Evolutionary conservation across 225 moss, liverwort and hornwort species (phyloP), one percentile per base, ranked within the genome.

Genomic region (Sphagnum contortum): DNA sequence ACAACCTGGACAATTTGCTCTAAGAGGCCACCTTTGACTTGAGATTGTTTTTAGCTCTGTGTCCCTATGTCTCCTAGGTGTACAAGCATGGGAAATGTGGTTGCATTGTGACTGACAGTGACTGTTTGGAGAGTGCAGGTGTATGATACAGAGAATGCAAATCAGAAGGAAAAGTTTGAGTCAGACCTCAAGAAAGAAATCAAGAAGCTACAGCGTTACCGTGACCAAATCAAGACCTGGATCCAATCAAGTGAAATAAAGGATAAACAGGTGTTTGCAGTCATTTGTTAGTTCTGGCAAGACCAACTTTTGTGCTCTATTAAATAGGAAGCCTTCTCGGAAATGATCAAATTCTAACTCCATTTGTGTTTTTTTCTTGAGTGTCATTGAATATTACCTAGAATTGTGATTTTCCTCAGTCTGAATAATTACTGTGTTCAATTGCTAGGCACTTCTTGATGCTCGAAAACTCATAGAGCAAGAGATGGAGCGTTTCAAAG

Each of bases 191-290:
- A 95, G 78, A 95, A 95, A 68, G 94, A 95, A 71, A 95, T 95
- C 61, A 95, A 95, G 80, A 95, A 95, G 77, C 75, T 95, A 47
- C 94, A 95, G 63, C 85, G 94, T 55, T 95, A 92, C 80, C 87
- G 94, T 69, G 94, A 95, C 64, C 94, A 95, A 76, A 95, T 95
- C 63, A 95, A 95, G 89, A 90, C 91, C 81, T 95, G 94, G 94
- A 95, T 95, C 61, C 94, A 95, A 79, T 92, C 92, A 47, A 91
- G 92, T 75, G 94, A 95, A 70, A 91, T 95, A 71, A 95, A 95
- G 70, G 94, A 95, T 75, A 95, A 95, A 66, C 91, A 95, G 92
- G 94, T 95, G 44, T 13, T 57, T 44, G 12, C 49, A 4, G 49
- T 29, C 29, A 29, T 29, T 29, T 29, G 29, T 29, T 29, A 29